These are phyloP conservation scores for Hyphopichia wangnamkhiaoensis DNA, from an alignment of 1,139 yeast species.

Conservation along the genomic window DNA sequence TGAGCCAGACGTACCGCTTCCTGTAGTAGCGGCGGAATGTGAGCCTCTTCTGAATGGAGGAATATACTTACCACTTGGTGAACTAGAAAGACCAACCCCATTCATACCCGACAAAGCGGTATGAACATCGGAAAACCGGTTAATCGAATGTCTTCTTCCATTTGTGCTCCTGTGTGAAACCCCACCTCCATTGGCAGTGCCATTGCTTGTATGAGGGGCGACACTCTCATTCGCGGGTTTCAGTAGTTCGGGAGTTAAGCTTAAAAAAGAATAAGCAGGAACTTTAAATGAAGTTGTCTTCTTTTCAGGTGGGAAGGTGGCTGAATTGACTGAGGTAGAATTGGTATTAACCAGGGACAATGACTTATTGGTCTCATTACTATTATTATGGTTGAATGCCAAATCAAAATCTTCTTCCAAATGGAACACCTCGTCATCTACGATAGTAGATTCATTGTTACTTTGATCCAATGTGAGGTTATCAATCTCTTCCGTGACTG, in stretches of 20 bases:
- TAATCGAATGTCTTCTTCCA: slow-evolving; percentile 6
- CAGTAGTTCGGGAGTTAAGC: slow-evolving; percentile 1
- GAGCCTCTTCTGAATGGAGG: slow-evolving; percentile 70
- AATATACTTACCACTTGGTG: slow-evolving; percentile 56
- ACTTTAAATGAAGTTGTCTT: slow-evolving; percentile 10
- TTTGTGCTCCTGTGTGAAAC: background rate
- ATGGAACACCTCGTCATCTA: slow-evolving; percentile 46
- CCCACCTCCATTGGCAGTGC: background rate
- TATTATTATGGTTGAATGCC: slow-evolving; percentile 7
- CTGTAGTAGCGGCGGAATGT: slow-evolving; percentile 15
- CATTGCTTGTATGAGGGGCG: background rate
- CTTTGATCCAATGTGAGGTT: slow-evolving; percentile 27
- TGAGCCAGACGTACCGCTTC: background rate
- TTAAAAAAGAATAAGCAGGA: slow-evolving; percentile 17
- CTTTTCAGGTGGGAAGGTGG: slow-evolving; percentile 2
- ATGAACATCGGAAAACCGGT: slow-evolving; percentile 3
- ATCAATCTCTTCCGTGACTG: slow-evolving; percentile 43
- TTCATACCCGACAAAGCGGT: slow-evolving; percentile 9
- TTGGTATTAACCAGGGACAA: slow-evolving; percentile 3
- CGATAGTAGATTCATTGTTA: slow-evolving; percentile 11
- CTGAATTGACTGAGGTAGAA: slow-evolving; percentile 5
- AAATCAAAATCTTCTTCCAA: slow-evolving; percentile 45
- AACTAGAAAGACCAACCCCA: slow-evolving; percentile 18
- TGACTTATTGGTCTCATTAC: slow-evolving; percentile 4
- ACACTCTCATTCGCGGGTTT: background rate